Evolutionary conservation across 805 yeast genomes (phyloP), one percentile per base, ranked within the genome.

Genomic region (Candida sonorensis): DNA sequence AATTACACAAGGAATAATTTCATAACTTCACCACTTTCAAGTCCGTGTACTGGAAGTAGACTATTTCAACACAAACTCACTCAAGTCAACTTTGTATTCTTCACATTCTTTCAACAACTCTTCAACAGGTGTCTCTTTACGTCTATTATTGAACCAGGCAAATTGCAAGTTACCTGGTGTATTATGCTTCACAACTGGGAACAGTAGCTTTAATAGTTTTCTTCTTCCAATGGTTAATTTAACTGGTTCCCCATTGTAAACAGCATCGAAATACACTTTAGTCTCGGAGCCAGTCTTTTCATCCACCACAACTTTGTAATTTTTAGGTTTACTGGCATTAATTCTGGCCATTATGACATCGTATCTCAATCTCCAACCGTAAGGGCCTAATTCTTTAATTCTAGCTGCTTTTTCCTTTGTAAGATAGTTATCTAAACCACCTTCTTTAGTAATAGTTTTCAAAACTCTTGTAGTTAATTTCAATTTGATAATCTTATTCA

Each of bases 371-470:
- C 73, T 74, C 97, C 97, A 92, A 21, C 97, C 98, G 36, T 73
- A 67, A 34, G 88, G 81, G 0, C 98, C 98, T 51, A 92, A 64
- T 55, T 92, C 95, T 64, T 92, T 92, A 43, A 85, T 67, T 62
- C 98, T 72, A 3, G 94, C 94, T 5, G 94, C 67, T 45, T 82
- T 85, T 38, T 87, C 94, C 59, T 92, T 92, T 26, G 77, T 69
- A 40, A 92, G 59, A 54, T 92, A 92, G 42, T 78, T 78, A 53
- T 92, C 99, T 35, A 92, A 66, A 5, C 99, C 98, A 40, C 98
- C 98, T 57, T 90, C 97, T 47, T 77, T 84, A 37, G 84, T 81
- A 37, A 92, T 80, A 0, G 97, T 87, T 48, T 79, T 76, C 51
- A 92, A 67, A 5, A 87, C 97, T 38, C 79, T 73, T 5, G 97